Base-by-base conservation (phyloP, 306 rosid species). In the Amphicarpaea edgeworthii region DNA sequence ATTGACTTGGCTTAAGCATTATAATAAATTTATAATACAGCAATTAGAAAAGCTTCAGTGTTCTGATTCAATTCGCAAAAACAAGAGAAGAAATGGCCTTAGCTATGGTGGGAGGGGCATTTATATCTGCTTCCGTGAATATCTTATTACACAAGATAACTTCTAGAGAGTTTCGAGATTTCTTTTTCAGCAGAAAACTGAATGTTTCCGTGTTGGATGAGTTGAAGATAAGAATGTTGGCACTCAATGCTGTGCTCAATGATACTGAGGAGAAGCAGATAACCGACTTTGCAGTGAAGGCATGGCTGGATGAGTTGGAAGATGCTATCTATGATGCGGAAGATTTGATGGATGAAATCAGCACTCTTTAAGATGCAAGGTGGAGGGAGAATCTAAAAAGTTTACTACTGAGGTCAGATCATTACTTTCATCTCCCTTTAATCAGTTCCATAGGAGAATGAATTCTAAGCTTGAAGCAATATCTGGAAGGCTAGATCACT, bases 401-500 rank as follows among this genome's bases (percentile, higher is more conserved):
- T 1, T 10, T 17, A 17, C 68, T 1, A 54, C 46, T 24, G 17
- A 80, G 83, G 83, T 86, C 54, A 38, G 80, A 55, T 69, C 75
- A n/a, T 77, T 83, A 14, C 57, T 86, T 15, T 41, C 77, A 21
- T 40, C 62, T 46, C 16, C 79, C 17, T 73, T 64, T 61, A 75
- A 71, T 43, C 72, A 80, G 26, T 70, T 84, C 47, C 17, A 62
- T 43, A 65, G 65, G 59, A 57, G 58, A 21, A 47, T 83, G 23
- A 86, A 86, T 58, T 41, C 79, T 51, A 78, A 61, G 55, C 20
- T 83, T 57, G 72, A 72, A 34, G 76, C 14, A 23, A 47, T 54
- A 11, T 66, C 67, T 32, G 68, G 23, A 34, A 78, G 38, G 65
- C 64, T 86, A 4, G 65, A 81, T 57, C n/a, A 70, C 34, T 75